phyloP scores from a whole-genome alignment of 2,329 filamentous ascomycete genomes.

The Apiospora arundinis region DNA sequence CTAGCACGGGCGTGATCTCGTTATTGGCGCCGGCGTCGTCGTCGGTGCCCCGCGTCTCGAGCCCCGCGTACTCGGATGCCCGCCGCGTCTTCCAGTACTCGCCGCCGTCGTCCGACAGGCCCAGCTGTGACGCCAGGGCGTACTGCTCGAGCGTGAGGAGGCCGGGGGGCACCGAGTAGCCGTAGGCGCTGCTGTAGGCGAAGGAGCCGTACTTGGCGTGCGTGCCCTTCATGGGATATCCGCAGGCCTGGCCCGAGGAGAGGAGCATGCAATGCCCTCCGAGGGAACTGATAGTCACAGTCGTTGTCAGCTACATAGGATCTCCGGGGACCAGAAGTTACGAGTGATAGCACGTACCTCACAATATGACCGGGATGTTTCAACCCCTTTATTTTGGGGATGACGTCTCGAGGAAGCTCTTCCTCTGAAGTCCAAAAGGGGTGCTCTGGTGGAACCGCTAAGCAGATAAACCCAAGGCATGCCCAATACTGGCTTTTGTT shows the following conservation, averaged over 20 bases:
- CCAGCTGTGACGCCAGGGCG: slow-evolving; percentile 76
- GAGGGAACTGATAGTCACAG: slow-evolving; percentile 53
- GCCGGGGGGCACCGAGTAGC: slow-evolving; percentile 78
- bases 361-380: slow-evolving; percentile 76
- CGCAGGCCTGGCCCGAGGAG: slow-evolving; percentile 79
- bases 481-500: slow-evolving; percentile 70
- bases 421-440: slow-evolving; percentile 78
- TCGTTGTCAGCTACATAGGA: background rate
- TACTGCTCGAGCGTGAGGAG: slow-evolving; percentile 79
- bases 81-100: slow-evolving; percentile 82
- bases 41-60: slow-evolving; percentile 61
- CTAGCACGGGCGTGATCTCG: slow-evolving; percentile 58
- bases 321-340: background rate
- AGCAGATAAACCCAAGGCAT: slow-evolving; percentile 76
- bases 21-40: slow-evolving; percentile 41
- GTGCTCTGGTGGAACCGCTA: slow-evolving; percentile 72
- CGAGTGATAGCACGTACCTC: slow-evolving; percentile 43
- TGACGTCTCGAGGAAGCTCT: slow-evolving; percentile 59
- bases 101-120: slow-evolving; percentile 77
- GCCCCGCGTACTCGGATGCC: slow-evolving; percentile 66
- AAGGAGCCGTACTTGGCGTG: slow-evolving; percentile 84
- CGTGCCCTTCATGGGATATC: slow-evolving; percentile 81
- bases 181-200: slow-evolving; percentile 78
- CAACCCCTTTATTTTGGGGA: slow-evolving; percentile 67
- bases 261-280: slow-evolving; percentile 80